These are phyloP conservation scores for Bipolaris cookei DNA, from an alignment of 2,329 filamentous ascomycete species.

Conservation along the genomic window DNA sequence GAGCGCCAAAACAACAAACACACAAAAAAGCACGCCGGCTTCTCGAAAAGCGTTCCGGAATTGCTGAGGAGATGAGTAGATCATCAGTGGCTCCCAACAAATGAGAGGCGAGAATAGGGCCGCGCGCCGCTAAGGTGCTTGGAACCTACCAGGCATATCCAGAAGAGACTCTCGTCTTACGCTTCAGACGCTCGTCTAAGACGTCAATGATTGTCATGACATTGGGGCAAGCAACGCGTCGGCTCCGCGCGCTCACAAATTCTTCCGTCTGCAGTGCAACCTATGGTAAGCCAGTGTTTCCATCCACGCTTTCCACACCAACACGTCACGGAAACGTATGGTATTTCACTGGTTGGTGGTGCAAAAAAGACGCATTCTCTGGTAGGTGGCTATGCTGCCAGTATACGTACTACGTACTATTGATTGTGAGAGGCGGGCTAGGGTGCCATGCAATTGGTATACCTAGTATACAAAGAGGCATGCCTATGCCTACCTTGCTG, in stretches of 20 bases:
- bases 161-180: constrained; percentile 7
- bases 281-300: constrained; percentile 4
- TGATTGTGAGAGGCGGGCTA: constrained; percentile 9
- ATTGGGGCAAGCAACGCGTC: constrained; percentile 9
- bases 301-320: neutral
- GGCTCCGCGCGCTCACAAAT: constrained; percentile 7
- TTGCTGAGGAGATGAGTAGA: neutral
- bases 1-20: constrained; percentile 5
- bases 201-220: constrained; percentile 5
- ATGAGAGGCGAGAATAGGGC: constrained; percentile 1
- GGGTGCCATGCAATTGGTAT: constrained; percentile 1
- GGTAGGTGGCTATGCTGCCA: constrained; percentile 10
- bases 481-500: neutral
- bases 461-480: constrained; percentile 1
- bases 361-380: constrained; percentile 4
- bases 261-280: neutral
- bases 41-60: neutral
- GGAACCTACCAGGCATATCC: neutral
- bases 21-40: neutral
- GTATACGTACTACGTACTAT: neutral
- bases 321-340: neutral
- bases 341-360: neutral
- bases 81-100: constrained; percentile 1
- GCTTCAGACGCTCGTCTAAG: constrained; percentile 1
- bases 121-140: constrained; percentile 3